These are phyloP conservation scores for Brassica incana DNA, from an alignment of 345 rosid species.

Conservation along the genomic window DNA sequence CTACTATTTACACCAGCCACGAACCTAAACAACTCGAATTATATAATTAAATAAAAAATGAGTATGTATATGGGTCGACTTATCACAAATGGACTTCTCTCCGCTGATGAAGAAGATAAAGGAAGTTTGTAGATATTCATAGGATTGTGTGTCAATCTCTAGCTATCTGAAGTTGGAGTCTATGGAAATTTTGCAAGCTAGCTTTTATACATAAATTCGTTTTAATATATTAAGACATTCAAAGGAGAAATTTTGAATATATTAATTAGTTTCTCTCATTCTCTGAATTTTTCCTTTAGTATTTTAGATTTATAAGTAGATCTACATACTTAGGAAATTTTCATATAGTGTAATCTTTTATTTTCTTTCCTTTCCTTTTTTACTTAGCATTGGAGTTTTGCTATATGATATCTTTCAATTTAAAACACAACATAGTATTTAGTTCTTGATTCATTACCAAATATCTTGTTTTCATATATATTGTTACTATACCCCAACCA, in stretches of 20 bases:
- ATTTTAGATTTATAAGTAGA: slow-evolving; percentile 15
- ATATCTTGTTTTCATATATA: neutral
- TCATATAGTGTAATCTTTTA: neutral
- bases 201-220: too few relatives aligned
- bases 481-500: neutral
- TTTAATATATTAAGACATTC: too few relatives aligned
- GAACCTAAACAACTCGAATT: neutral
- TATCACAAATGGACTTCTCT: neutral
- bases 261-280: slow-evolving; percentile 11
- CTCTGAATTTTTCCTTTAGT: slow-evolving; percentile 11
- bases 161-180: neutral
- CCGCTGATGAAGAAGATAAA: neutral
- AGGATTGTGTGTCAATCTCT: neutral
- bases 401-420: neutral
- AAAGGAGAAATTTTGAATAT: too few relatives aligned
- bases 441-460: neutral
- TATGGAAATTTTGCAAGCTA: too few relatives aligned
- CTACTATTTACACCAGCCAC: neutral
- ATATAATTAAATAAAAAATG: neutral
- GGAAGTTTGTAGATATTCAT: neutral
- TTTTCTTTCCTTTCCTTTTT: neutral
- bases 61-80: neutral
- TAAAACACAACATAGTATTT: neutral
- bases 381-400: neutral
- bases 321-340: neutral